phyloP scores from a whole-genome alignment of 1,139 yeast genomes.

The Hanseniaspora gamundiae region DNA sequence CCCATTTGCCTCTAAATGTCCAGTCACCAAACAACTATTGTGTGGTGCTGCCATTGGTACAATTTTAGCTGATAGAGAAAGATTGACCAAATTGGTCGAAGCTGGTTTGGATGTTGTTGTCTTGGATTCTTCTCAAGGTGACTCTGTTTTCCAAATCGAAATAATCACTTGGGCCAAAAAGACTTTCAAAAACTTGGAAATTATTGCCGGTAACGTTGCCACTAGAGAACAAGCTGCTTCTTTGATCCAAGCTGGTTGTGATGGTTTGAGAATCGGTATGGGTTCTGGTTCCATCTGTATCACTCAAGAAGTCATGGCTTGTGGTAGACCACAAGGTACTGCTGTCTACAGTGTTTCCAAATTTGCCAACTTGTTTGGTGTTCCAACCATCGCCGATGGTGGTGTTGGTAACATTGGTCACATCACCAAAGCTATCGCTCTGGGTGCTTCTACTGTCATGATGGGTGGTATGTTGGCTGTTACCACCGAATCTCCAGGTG shows the following conservation, averaged over 20 bases:
- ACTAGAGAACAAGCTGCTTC: constrained; percentile 98
- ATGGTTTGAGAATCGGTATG: constrained; percentile 98
- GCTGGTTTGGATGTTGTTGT: constrained; percentile 98
- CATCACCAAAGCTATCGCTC: constrained; percentile 89
- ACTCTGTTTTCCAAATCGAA: constrained; percentile 86
- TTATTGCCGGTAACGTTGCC: constrained; percentile 96
- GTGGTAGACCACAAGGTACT: constrained; percentile 99
- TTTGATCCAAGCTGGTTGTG: constrained; percentile 92
- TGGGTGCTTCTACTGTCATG: constrained; percentile 97
- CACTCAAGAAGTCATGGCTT: constrained; percentile 99
- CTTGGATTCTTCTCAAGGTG: constrained; percentile 94
- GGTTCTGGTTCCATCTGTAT: constrained; percentile 99
- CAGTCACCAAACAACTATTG: constrained; percentile 83
- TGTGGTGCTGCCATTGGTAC: constrained; percentile 99
- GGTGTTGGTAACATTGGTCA: constrained; percentile 99
- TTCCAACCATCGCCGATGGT: constrained; percentile 90
- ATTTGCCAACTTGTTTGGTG: constrained; percentile 18
- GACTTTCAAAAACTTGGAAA: constrained; percentile 68
- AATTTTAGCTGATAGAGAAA: constrained; percentile 72
- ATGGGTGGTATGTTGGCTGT: constrained; percentile 99
- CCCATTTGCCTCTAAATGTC: constrained; percentile 92
- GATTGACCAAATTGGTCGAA: constrained; percentile 73
- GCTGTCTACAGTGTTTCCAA: constrained; percentile 33
- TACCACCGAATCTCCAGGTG: constrained; percentile 97
- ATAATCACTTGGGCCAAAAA: constrained; percentile 87